A percentile compares a stretch with the other conserved stretches of the same genome.
Evolutionary conservation across 2,329 filamentous ascomycete genomes (phyloP).

Genomic region (Beauveria sp.): DNA sequence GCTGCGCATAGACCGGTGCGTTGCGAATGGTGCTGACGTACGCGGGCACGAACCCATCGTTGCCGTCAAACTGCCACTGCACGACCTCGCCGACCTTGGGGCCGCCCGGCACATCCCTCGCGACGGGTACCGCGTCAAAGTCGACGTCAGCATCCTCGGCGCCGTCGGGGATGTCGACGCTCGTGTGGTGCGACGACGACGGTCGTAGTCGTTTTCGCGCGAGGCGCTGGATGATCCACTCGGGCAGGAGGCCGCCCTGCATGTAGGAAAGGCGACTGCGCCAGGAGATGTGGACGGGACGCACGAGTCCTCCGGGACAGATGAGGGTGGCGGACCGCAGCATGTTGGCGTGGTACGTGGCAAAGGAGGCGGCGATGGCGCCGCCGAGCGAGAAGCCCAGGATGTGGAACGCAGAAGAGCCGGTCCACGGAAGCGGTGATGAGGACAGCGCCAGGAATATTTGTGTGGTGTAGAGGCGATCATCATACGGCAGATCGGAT

Average conservation of each 20-base stretch:
- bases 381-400: conserved; percentile 78
- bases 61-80: conserved; percentile 59
- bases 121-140: conserved; percentile 43
- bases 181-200: conserved; percentile 26
- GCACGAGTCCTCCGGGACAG: conserved; percentile 61
- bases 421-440: conserved; percentile 49
- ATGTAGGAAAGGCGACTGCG: conserved; percentile 57
- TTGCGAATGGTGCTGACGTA: conserved; percentile 65
- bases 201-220: conserved; percentile 43
- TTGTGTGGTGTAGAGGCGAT: conserved; percentile 56
- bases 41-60: conserved; percentile 59
- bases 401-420: conserved; percentile 54
- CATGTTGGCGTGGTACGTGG: conserved; percentile 57
- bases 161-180: conserved; percentile 30
- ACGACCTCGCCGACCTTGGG: conserved; percentile 54
- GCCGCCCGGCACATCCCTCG: conserved; percentile 40
- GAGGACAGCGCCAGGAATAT: conserved; percentile 59
- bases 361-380: conserved; percentile 62
- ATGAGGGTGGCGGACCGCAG: conserved; percentile 58
- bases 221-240: conserved; percentile 45
- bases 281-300: conserved; percentile 52
- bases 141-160: conserved; percentile 30
- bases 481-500: conserved; percentile 49
- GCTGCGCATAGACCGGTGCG: conserved; percentile 59
- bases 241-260: conserved; percentile 47